Evolutionary conservation across 148 eudicot genomes (phyloP), one percentile per base, ranked within the genome.

Genomic region (Bassia scoparia): DNA sequence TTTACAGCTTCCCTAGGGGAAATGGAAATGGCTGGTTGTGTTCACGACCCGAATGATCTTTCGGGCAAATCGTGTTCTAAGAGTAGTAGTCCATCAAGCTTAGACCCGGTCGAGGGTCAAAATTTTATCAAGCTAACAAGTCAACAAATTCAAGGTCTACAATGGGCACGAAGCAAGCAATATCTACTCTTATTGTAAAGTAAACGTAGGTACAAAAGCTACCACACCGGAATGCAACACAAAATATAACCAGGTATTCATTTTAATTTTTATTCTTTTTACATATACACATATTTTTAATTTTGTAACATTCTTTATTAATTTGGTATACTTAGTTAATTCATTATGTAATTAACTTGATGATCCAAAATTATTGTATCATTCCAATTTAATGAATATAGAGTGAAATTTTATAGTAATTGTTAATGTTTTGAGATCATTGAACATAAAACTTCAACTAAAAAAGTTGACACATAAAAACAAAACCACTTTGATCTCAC

Each of bases 181-280:
- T 82, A 82, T 87, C 33, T 94, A 94, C 81, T 89, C 98, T 7
- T 94, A 94, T 24, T 94, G 98, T 76, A 82, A 84, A 80, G 98
- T 74, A 87, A 80, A 53, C 35, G 76, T 24, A 81, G 98, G 78
- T 94, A 91, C 58, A 94, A 88, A 67, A 86, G 88, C 53, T 54
- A 82, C 18, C 98, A n/a, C 96, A 72, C 82, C 89, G 69, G 98
- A 94, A 71, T 94, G 98, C 76, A 82, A 50, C 59, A 77, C 83
- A 60, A 77, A 66, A 52, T 48, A 50, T 87, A 78, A 71, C 35
- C 26, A 29, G 35, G 18, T n/a, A 37, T 64, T 67, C 35, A 15
- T 43, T 60, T 68, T 43, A 21, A 21, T 58, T 41, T 26, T 58
- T 68, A 0, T 1, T 60, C 61, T 16, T 44, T 44, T 54, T 54